phyloP scores from a whole-genome alignment of 495 filamentous ascomycete genomes.

The Xylaria castorea region DNA sequence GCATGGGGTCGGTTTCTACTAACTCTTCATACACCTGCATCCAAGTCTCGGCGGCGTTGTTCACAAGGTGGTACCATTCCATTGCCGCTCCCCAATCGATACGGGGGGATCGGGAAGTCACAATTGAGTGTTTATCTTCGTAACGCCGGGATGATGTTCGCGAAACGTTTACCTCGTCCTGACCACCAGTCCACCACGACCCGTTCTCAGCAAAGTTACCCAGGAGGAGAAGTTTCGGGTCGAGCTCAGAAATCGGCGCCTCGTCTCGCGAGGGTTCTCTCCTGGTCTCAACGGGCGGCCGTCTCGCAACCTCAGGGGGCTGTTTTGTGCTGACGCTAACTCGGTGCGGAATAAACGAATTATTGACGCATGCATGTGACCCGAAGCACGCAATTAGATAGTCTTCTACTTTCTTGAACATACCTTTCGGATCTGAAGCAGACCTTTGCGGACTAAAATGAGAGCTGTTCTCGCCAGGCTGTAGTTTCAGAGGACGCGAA shows the following conservation, averaged over 20 bases:
- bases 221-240: constrained; percentile 79
- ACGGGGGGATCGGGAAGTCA: constrained; percentile 69
- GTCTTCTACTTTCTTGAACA: constrained; percentile 78
- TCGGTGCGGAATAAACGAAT: constrained; percentile 65
- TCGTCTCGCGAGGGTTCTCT: constrained; percentile 41
- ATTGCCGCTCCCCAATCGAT: constrained; percentile 78
- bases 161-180: constrained; percentile 49
- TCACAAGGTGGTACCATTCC: constrained; percentile 78
- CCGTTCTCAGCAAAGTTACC: constrained; percentile 85
- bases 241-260: constrained; percentile 57
- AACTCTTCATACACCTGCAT: constrained; percentile 61
- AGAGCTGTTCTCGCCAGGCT: constrained; percentile 10
- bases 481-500: constrained; percentile 28
- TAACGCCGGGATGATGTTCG: constrained; percentile 44
- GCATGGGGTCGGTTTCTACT: constrained; percentile 47
- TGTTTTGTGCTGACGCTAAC: constrained; percentile 43
- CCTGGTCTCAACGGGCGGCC: constrained; percentile 34
- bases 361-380: constrained; percentile 73
- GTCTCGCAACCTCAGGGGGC: constrained; percentile 32
- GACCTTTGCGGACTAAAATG: constrained; percentile 31
- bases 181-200: constrained; percentile 78
- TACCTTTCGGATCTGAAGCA: constrained; percentile 44
- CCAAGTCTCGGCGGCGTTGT: constrained; percentile 63
- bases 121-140: constrained; percentile 45
- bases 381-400: constrained; percentile 74